phyloP scores from a whole-genome alignment of 78 protist genomes.

The Creolimax fragrantissima region DNA sequence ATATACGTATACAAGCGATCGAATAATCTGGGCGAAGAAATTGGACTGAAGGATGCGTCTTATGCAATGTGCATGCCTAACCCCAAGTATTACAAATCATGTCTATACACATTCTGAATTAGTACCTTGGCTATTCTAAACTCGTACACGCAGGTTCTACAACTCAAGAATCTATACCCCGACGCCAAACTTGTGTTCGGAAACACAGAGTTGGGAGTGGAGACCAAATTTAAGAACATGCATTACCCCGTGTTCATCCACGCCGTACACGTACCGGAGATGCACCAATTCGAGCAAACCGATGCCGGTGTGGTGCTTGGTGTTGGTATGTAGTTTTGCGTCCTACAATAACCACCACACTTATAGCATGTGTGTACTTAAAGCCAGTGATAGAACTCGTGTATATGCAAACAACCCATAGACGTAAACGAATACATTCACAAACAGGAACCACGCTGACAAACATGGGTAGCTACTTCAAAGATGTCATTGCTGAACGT shows the following conservation, averaged over 20 bases:
- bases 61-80: too few species aligned
- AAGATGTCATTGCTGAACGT: neutral
- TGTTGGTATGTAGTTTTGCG: neutral
- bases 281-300: constrained; percentile 1
- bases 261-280: constrained; percentile 43
- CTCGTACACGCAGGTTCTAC: neutral
- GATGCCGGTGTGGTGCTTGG: constrained; percentile 8
- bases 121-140: too few species aligned
- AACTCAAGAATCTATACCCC: neutral
- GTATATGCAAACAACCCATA: too few species aligned
- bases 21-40: too few species aligned
- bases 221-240: constrained; percentile 43
- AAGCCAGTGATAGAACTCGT: too few species aligned
- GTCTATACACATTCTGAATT: too few species aligned
- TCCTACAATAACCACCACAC: too few species aligned
- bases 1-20: too few species aligned
- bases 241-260: constrained; percentile 28
- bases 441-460: constrained; percentile 26
- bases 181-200: constrained; percentile 69
- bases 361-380: too few species aligned
- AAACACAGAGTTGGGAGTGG: constrained; percentile 69
- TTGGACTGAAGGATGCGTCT: too few species aligned
- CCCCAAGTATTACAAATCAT: too few species aligned
- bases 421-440: too few species aligned
- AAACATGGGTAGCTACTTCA: constrained; percentile 8